Percentiles rank a stretch among this genome's conserved stretches.
Conservation (phyloP, 306 rosid genomes). For the Ziziphus jujuba region DNA sequence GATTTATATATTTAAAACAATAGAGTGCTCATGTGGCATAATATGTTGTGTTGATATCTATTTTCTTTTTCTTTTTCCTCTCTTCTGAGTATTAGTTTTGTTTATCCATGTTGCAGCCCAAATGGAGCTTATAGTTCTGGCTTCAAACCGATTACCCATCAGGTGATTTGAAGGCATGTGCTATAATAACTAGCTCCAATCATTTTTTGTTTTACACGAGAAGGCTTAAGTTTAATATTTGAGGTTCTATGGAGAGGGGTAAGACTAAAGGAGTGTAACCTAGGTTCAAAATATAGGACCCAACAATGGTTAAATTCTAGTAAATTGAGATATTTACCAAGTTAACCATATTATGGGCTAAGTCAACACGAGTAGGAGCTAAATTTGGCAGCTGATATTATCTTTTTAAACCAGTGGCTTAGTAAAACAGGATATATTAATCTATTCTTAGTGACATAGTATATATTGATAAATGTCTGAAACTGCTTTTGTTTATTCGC, state of each 20-base stretch:
- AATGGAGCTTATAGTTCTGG: constrained; percentile 96
- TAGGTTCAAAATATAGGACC: background rate
- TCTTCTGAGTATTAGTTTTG: background rate
- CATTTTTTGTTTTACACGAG: constrained; percentile 11
- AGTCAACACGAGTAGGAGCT: no score
- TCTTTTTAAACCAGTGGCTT: no score
- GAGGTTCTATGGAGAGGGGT: background rate
- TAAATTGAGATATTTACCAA: no score
- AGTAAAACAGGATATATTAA: no score
- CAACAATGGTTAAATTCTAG: background rate
- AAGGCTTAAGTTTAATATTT: background rate
- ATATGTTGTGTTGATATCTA: background rate
- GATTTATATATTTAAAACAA: background rate
- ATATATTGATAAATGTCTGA: no score
- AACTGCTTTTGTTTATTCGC: no score
- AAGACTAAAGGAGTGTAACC: background rate
- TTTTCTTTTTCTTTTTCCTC: background rate
- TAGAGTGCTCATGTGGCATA: background rate
- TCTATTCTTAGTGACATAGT: no score
- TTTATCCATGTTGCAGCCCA: constrained; percentile 60
- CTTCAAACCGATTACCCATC: constrained; percentile 95
- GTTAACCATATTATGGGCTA: no score
- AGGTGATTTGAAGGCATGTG: constrained; percentile 78
- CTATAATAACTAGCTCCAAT: constrained; percentile 26
- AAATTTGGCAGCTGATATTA: no score